phyloP scores from a whole-genome alignment of 352 stramenopile species.

The Phytophthora pluvialis region DNA sequence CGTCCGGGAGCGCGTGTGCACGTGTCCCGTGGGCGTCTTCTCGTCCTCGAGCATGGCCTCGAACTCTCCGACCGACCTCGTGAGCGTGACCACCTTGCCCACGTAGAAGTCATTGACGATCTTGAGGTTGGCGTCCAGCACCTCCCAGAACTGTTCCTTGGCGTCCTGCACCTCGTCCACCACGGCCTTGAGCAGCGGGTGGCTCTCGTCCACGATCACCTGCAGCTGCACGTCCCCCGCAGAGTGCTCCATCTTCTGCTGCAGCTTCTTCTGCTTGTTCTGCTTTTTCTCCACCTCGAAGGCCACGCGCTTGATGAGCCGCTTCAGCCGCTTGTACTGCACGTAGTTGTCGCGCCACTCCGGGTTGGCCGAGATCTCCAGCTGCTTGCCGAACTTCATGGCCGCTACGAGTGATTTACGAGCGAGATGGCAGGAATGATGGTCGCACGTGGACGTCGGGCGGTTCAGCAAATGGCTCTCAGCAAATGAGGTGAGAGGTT shows the following conservation, averaged over 20 bases:
- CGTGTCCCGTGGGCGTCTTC: conserved; percentile 75
- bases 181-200: conserved; percentile 59
- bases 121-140: conserved; percentile 82
- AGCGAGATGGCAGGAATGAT: neutral
- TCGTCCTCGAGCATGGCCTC: conserved; percentile 72
- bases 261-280: conserved; percentile 73
- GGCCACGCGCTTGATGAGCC: conserved; percentile 90
- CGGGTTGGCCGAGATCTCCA: conserved; percentile 90
- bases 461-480: conserved; percentile 25
- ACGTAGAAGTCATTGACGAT: conserved; percentile 88
- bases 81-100: conserved; percentile 71
- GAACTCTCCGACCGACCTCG: conserved; percentile 78
- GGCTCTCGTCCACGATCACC: conserved; percentile 64
- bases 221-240: conserved; percentile 35
- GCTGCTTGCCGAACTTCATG: conserved; percentile 95
- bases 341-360: conserved; percentile 91
- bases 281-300: conserved; percentile 90
- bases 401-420: neutral
- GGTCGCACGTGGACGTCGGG: neutral
- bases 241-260: conserved; percentile 51
- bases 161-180: conserved; percentile 71
- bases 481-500: no score
- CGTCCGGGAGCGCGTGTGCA: conserved; percentile 67
- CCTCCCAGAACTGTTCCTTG: conserved; percentile 86
- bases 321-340: conserved; percentile 93